These are phyloP conservation scores for Naegleria fowleri DNA, from an alignment of 208 protist species.

Conservation along the genomic window DNA sequence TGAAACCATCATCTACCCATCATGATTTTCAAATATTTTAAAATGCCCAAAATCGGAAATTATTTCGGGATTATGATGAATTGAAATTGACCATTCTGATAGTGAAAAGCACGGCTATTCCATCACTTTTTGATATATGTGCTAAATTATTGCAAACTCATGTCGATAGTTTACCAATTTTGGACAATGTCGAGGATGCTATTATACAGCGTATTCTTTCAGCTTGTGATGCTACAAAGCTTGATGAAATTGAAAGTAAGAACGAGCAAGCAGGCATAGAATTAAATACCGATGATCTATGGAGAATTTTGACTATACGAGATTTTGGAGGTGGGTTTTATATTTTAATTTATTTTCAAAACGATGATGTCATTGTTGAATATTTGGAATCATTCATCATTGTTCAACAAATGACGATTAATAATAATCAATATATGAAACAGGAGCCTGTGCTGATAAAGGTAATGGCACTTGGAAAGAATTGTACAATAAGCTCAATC, in stretches of 20 bases:
- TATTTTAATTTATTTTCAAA: background rate
- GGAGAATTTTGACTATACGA: background rate
- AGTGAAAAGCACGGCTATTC: background rate
- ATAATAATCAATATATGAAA: background rate
- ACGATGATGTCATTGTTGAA: background rate
- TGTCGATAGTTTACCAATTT: background rate
- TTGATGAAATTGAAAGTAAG: background rate
- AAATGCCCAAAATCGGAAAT: no score
- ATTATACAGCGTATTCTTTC: background rate
- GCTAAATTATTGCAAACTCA: background rate
- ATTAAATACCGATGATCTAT: background rate
- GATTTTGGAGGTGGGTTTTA: background rate
- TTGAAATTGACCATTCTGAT: background rate
- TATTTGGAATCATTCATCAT: background rate
- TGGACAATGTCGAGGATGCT: background rate
- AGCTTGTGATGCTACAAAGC: background rate
- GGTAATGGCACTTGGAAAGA: background rate
- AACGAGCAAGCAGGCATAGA: background rate
- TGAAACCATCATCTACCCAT: no score
- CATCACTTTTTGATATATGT: constrained; percentile 1
- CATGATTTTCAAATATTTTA: no score
- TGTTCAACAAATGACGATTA: background rate
- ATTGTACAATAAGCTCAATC: background rate
- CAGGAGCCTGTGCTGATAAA: background rate
- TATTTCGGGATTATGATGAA: no score